phyloP scores from a whole-genome alignment of 2,329 filamentous ascomycete species.

The Stachybotrys echinatus region DNA sequence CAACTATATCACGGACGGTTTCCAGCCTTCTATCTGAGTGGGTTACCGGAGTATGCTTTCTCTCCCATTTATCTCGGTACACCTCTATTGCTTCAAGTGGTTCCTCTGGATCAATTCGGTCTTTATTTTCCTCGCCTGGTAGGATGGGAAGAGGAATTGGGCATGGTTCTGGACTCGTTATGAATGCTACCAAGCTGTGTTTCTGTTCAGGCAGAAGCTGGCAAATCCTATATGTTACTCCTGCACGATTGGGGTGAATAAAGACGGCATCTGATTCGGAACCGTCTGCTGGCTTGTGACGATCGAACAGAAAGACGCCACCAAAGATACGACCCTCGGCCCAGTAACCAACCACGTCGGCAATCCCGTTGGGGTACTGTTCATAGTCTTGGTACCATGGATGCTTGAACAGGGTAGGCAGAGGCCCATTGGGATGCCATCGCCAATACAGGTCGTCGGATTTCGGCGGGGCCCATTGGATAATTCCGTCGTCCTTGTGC shows the following conservation, averaged over 20 bases:
- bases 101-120: constrained; percentile 19
- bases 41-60: constrained; percentile 12
- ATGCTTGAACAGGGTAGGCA: constrained; percentile 20
- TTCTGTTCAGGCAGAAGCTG: constrained; percentile 11
- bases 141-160: constrained; percentile 11
- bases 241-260: constrained; percentile 7
- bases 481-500: constrained; percentile 16
- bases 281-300: background rate
- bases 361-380: constrained; percentile 10
- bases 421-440: constrained; percentile 6
- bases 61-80: constrained; percentile 22
- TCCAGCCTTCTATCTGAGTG: background rate
- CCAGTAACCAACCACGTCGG: constrained; percentile 14
- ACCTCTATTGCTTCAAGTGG: constrained; percentile 13
- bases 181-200: constrained; percentile 9
- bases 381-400: constrained; percentile 2
- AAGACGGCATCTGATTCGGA: constrained; percentile 5
- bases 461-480: constrained; percentile 13
- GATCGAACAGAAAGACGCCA: constrained; percentile 1
- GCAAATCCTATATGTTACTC: constrained; percentile 12
- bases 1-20: background rate
- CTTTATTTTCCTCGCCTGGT: constrained; percentile 10
- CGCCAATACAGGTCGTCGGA: constrained; percentile 3
- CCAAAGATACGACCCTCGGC: constrained; percentile 11
- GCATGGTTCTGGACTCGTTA: background rate